Conservation (phyloP, 2,329 filamentous ascomycete species). For the Pyrenochaeta sp. region DNA sequence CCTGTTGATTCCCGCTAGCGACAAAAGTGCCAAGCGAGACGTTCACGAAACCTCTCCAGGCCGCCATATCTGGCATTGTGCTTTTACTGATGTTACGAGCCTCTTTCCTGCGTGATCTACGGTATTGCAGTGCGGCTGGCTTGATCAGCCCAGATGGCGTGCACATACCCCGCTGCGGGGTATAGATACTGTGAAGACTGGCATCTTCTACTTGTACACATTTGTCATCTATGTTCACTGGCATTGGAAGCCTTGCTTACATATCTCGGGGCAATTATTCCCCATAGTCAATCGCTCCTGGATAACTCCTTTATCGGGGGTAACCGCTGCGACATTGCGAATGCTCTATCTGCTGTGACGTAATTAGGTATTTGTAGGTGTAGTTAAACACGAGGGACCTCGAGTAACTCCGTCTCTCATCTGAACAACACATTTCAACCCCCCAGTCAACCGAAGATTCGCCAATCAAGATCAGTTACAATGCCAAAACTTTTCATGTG, state of each 20-base stretch:
- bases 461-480: neutral
- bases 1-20: neutral
- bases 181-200: neutral
- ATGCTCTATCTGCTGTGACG: slow-evolving; percentile 9
- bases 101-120: neutral
- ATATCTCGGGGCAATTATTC: too few relatives aligned
- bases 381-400: neutral
- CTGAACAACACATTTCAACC: neutral
- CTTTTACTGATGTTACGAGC: neutral
- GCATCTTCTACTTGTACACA: neutral
- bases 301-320: neutral
- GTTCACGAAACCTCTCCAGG: neutral
- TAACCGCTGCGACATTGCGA: neutral
- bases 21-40: neutral
- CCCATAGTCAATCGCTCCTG: too few relatives aligned
- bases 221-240: neutral
- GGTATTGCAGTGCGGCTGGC: neutral
- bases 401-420: neutral
- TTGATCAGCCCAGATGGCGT: neutral
- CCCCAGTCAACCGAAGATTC: neutral
- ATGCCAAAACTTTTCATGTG: slow-evolving; percentile 44
- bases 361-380: slow-evolving; percentile 8
- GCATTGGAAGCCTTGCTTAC: too few relatives aligned
- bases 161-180: neutral
- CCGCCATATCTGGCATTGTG: neutral